Evolutionary conservation across 805 yeast genomes (phyloP), one percentile per base, ranked within the genome.

Genomic region (Starmera dryadoides): DNA sequence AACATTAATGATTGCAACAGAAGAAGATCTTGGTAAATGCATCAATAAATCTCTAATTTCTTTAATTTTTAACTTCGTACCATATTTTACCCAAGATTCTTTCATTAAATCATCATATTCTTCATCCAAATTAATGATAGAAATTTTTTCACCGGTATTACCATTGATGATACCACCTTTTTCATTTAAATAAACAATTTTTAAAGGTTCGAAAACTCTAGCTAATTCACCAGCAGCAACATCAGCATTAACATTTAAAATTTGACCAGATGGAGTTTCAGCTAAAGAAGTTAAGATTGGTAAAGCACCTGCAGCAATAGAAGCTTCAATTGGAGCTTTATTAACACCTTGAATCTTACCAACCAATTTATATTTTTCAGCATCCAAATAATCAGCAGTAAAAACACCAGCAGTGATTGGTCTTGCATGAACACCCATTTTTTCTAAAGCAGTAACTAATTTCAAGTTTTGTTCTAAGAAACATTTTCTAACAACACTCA

Each of bases 161-260:
- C 98, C 98, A 58, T 93, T 86, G 55, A 86, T 78, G 47, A 93
- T 83, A 46, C 98, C 99, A 53, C 99, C 99, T 66, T 93, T 93
- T 64, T 93, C 99, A 64, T 88, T 89, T 62, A 93, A 70, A 61
- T 91, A 93, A 33, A 93, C 98, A 47, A 93, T 91, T 66, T 93
- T 93, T 56, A 93, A 77, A 7, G 99, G 99, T 66, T 93, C 96
- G 52, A 93, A 86, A 38, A 86, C 96, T 57, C 97, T 77, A 19
- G 98, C 97, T 49, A 93, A 73, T 64, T 93, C 98, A 53, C 97
- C 95, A 34, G 99, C 99, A 33, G 98, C 98, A 38, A 93, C 96
- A 59, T 93, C 99, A 7, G 99, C 99, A 59, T 93, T 93, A 44
- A 93, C 98, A 54, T 93, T 93, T 60, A 93, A 73, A 61, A 93